Percentiles rank a stretch among this genome's conserved stretches.
phyloP scores from a whole-genome alignment of 1,284 basidiomycete species.

The Pseudozyma flocculosa region DNA sequence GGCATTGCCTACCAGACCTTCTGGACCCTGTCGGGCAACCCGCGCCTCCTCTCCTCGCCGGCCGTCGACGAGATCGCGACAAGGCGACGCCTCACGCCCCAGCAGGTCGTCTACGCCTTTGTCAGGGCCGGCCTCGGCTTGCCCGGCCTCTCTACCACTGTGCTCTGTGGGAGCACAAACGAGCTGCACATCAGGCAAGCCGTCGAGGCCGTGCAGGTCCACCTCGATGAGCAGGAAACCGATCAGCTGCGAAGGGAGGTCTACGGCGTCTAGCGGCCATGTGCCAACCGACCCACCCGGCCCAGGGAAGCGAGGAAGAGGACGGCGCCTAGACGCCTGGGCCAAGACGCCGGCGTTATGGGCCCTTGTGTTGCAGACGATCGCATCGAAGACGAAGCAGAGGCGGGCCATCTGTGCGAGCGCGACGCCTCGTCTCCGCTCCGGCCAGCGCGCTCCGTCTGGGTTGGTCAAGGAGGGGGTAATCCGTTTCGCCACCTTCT shows the following conservation, averaged over 20 bases:
- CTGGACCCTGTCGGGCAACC: slow-evolving; percentile 55
- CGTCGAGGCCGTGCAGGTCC: slow-evolving; percentile 19
- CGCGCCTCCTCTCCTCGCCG: slow-evolving; percentile 24
- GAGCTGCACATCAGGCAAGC: slow-evolving; percentile 49
- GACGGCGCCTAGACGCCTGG: too few relatives aligned
- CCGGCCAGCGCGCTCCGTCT: too few relatives aligned
- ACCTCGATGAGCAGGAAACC: not conserved
- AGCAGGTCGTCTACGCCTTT: slow-evolving; percentile 49
- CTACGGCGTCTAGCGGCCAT: not conserved
- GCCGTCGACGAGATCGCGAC: slow-evolving; percentile 32
- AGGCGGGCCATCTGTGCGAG: too few relatives aligned
- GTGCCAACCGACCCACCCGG: too few relatives aligned
- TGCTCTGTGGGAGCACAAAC: slow-evolving; percentile 44
- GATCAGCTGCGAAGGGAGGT: not conserved
- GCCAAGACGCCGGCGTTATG: too few relatives aligned
- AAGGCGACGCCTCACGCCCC: slow-evolving; percentile 28
- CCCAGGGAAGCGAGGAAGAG: too few relatives aligned
- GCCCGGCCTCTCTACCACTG: slow-evolving; percentile 33
- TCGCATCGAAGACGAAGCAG: too few relatives aligned
- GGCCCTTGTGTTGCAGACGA: too few relatives aligned
- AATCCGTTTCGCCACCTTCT: too few relatives aligned
- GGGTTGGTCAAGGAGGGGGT: too few relatives aligned
- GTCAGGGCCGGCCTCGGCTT: slow-evolving; percentile 43
- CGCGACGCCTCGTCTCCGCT: too few relatives aligned
- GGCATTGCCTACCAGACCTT: slow-evolving; percentile 51